Percentiles rank a stretch among this genome's conserved stretches.
These are phyloP conservation scores for Spergularia marina DNA, from an alignment of 148 eudicot species.

Conservation along the genomic window DNA sequence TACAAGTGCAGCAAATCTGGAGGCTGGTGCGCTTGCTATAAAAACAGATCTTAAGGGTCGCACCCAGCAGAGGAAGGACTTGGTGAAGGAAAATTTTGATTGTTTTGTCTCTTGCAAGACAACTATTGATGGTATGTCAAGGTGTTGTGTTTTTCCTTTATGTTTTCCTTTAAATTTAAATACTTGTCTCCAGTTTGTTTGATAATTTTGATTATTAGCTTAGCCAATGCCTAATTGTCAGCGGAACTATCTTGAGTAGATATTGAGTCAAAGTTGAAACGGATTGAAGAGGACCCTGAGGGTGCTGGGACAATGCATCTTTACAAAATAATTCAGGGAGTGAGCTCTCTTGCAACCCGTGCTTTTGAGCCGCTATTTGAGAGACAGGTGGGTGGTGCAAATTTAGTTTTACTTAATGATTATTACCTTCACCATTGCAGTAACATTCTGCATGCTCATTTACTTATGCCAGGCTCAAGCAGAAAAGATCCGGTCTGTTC, in stretches of 20 bases:
- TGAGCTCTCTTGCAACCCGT: conserved; percentile 70
- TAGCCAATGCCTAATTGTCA: conserved; percentile 16
- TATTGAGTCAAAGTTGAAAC: conserved; percentile 85
- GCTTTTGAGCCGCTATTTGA: conserved; percentile 94
- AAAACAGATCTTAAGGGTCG: conserved; percentile 91
- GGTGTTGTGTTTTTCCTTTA: background rate
- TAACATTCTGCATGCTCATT: conserved; percentile 16
- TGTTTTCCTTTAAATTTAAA: background rate
- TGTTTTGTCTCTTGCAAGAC: conserved; percentile 98
- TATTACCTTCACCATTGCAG: background rate
- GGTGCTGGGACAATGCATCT: conserved; percentile 92
- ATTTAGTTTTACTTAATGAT: background rate
- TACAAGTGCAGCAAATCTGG: conserved; percentile 85
- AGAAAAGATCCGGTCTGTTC: conserved; percentile 98
- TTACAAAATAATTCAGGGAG: conserved; percentile 75
- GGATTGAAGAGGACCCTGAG: conserved; percentile 98
- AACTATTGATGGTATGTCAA: conserved; percentile 80
- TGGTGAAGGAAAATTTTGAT: conserved; percentile 98
- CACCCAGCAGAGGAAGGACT: conserved; percentile 80
- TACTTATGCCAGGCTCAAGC: conserved; percentile 76
- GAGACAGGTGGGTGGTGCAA: conserved; percentile 75
- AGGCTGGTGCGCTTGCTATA: conserved; percentile 81
- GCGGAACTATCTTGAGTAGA: conserved; percentile 46
- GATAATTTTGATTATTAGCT: conserved; percentile 2
- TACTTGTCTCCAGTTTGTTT: background rate